These are phyloP conservation scores for Hypsizygus ulmarius DNA, from an alignment of 1,284 basidiomycete species.

Conservation along the genomic window DNA sequence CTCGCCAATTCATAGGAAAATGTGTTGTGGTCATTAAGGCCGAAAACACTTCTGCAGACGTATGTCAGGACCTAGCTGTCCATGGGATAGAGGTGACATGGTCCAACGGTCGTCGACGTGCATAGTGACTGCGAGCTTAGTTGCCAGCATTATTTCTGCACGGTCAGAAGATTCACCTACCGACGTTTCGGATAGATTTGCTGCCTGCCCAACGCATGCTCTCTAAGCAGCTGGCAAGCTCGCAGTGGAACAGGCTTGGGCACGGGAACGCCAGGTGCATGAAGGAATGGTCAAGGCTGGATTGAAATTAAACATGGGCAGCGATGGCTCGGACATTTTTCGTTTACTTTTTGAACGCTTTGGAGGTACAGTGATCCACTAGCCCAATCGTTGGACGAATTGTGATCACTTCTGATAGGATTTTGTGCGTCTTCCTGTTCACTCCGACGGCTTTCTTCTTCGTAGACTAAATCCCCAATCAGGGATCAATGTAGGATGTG, in stretches of 20 bases:
- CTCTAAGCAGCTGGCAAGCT: constrained; percentile 33
- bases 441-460: too few relatives aligned
- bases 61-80: constrained; percentile 36
- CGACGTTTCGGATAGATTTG: constrained; percentile 42
- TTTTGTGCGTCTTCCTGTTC: constrained; percentile 24
- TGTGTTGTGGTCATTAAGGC: constrained; percentile 40
- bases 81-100: constrained; percentile 35
- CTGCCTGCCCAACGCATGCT: constrained; percentile 39
- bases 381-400: neutral
- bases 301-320: constrained; percentile 34
- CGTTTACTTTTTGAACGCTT: constrained; percentile 27
- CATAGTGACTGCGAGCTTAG: constrained; percentile 32
- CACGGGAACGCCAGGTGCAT: constrained; percentile 32
- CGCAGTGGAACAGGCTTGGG: constrained; percentile 26
- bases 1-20: constrained; percentile 28
- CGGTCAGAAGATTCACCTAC: constrained; percentile 43
- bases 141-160: constrained; percentile 21
- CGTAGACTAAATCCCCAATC: neutral
- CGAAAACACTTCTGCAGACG: constrained; percentile 37
- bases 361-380: constrained; percentile 25
- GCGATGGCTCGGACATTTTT: constrained; percentile 28
- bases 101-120: constrained; percentile 39
- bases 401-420: constrained; percentile 19
- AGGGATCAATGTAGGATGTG: constrained; percentile 43
- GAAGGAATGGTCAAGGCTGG: constrained; percentile 36